Evolutionary conservation across 257 asterid genomes (phyloP), one percentile per base, ranked within the genome.

Genomic region (Leptodermis oblonga): DNA sequence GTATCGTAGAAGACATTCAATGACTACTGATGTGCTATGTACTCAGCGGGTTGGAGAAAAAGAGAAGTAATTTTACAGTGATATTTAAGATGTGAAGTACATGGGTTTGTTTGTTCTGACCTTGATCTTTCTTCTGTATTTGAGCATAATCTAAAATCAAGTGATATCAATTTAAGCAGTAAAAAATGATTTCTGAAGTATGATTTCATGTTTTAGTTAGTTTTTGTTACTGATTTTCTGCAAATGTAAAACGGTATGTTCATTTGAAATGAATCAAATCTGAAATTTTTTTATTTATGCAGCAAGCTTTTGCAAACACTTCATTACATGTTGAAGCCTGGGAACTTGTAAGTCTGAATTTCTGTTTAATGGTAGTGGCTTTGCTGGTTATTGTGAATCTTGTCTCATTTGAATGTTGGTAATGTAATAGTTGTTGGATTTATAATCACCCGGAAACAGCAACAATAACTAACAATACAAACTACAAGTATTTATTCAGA

Each of bases 321-420:
- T 58, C 82, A 45, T 73, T 73, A 67, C 78, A 74, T 73, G 56
- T 90, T 60, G 95, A 86, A 72, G 92, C 86, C 42, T 90, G 96
- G 99, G 96, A 86, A 79, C 93, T 93, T 49, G 97, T 78, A 76
- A 74, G 85, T 75, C 23, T 52, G 59, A 11, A 22, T 18, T 12
- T 45, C 31, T 33, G 18, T 39, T 33, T 51, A 14, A 9, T 62
- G 11, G 67, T 42, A 9, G 3, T 70, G 43, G 20, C n/a, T 10
- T 55, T 65, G 9, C 62, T 66, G 23, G 54, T 6, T n/a, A 23
- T 65, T 30, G 14, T 20, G 39, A 65, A 22, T 68, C 4, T 12
- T 56, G 53, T 56, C 30, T 26, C 31, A 25, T 46, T n/a, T 7
- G 43, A 9, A 18, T 33, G 14, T 37, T 36, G 6, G 62, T 39